phyloP scores from a whole-genome alignment of 2,329 filamentous ascomycete genomes.

The Helotiales sp. region DNA sequence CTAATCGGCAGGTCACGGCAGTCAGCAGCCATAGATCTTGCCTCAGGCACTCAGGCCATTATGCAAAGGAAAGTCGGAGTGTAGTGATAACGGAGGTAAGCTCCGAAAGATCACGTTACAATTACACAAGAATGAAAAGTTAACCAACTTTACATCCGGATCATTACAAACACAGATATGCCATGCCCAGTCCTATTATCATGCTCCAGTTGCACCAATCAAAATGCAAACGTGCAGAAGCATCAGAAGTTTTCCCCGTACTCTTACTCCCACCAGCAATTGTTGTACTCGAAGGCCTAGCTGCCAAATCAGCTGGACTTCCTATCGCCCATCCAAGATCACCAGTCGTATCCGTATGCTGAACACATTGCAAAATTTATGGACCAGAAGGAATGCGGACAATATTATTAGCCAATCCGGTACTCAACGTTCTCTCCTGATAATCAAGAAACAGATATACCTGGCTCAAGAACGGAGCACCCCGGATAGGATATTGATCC shows the following conservation, averaged over 20 bases:
- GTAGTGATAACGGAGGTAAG: no score
- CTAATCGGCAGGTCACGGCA: no score
- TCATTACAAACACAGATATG: no score
- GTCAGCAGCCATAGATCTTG: no score
- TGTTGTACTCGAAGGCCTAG: conserved; percentile 1
- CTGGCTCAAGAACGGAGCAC: conserved; percentile 16
- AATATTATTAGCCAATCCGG: conserved; percentile 12
- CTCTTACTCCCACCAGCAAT: neutral
- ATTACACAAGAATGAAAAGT: no score
- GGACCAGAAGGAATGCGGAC: neutral
- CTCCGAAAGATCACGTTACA: no score
- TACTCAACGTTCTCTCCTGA: conserved; percentile 9
- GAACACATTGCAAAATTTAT: conserved; percentile 10
- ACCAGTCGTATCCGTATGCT: conserved; percentile 2
- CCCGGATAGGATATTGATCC: conserved; percentile 11
- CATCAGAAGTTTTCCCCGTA: conserved; percentile 3
- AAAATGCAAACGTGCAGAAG: neutral
- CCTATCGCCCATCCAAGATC: conserved; percentile 13
- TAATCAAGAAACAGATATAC: conserved; percentile 14
- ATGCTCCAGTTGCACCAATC: no score
- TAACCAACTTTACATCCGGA: no score
- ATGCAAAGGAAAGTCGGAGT: no score
- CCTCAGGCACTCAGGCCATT: no score
- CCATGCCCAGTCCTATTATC: no score
- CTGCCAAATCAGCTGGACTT: neutral